These are phyloP conservation scores for Aotearoamyces nothofagi DNA, from an alignment of 2,329 filamentous ascomycete species.

Conservation along the genomic window DNA sequence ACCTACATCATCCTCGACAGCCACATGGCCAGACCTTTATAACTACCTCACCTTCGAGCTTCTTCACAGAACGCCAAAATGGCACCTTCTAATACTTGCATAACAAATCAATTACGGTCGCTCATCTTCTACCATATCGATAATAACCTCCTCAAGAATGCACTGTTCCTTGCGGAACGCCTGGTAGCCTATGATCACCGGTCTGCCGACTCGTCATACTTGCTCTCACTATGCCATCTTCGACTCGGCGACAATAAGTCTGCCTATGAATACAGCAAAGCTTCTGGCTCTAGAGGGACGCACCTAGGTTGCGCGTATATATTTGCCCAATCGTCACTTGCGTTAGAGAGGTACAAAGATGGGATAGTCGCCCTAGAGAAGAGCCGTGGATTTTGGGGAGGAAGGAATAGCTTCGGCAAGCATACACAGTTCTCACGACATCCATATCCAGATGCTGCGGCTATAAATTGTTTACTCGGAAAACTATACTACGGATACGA, in stretches of 20 bases:
- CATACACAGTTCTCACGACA: constrained; percentile 65
- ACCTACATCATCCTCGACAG: too few relatives aligned
- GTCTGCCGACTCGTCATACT: constrained; percentile 65
- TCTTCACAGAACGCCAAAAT: constrained; percentile 10
- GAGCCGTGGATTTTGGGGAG: constrained; percentile 58
- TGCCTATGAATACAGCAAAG: constrained; percentile 70
- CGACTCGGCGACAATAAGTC: constrained; percentile 71
- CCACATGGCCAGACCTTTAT: constrained; percentile 17
- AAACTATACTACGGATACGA: constrained; percentile 77
- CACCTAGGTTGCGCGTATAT: constrained; percentile 84
- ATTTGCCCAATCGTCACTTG: constrained; percentile 78
- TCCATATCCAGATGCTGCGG: constrained; percentile 67
- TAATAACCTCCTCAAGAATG: constrained; percentile 78
- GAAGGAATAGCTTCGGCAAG: constrained; percentile 65
- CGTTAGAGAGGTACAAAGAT: constrained; percentile 63
- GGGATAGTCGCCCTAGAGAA: constrained; percentile 77
- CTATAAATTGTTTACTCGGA: constrained; percentile 69
- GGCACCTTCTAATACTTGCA: constrained; percentile 15
- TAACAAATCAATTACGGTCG: constrained; percentile 31
- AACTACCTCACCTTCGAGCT: constrained; percentile 7
- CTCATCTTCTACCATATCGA: constrained; percentile 62
- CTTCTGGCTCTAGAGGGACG: constrained; percentile 50
- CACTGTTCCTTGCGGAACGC: constrained; percentile 83
- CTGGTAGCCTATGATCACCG: constrained; percentile 72
- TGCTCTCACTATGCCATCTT: constrained; percentile 73